Evolutionary conservation across 2,329 filamentous ascomycete genomes (phyloP), one percentile per base, ranked within the genome.

Genomic region (Ramichloridium luteum): DNA sequence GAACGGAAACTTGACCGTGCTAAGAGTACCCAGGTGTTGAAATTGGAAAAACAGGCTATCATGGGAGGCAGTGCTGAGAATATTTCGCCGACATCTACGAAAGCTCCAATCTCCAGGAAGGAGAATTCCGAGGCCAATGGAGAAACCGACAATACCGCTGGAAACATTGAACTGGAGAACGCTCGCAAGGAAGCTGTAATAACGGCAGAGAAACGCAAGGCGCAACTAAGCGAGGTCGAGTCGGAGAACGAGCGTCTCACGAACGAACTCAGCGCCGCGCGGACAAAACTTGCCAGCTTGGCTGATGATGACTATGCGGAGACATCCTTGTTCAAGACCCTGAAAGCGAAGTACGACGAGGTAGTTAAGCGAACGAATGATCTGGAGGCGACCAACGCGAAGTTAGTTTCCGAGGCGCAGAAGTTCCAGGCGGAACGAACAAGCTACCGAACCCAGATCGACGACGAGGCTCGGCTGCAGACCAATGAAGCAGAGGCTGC

Each of bases 231-330:
- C 32, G 70, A 77, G 35, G 65, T 90, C 14, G 72, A 92, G 43
- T 65, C 72, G 2, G 84, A 94, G 45, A 83, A 83, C 48, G 77
- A 74, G 51, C 78, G 76, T 46, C 44, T 80, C 41, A 70, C 80
- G 18, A 77, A 86, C 40, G 82, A 94, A 49, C 73, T 94, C 26
- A 85, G 82, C 12, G 70, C 75, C 4, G 61, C 88, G 18, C 85
- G 66, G 39, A 58, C 69, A 11, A 72, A 71, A 53, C 66, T 81
- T 28, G 76, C 82, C 10, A 77, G 72, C 34, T 64, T 86, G 27
- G 80, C 81, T 0, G 90, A 98, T 48, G 90, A 98, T 40, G 90
- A 98, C 47, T 96, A 92, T 52, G 77, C 85, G 25, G 77, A 84
- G 35, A 93, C 85, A 4, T 85, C 94, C 47, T 69, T 93, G 3